Base-by-base conservation (phyloP, 192 early-diverging fungal genomes). In the Phycomyces nitens region DNA sequence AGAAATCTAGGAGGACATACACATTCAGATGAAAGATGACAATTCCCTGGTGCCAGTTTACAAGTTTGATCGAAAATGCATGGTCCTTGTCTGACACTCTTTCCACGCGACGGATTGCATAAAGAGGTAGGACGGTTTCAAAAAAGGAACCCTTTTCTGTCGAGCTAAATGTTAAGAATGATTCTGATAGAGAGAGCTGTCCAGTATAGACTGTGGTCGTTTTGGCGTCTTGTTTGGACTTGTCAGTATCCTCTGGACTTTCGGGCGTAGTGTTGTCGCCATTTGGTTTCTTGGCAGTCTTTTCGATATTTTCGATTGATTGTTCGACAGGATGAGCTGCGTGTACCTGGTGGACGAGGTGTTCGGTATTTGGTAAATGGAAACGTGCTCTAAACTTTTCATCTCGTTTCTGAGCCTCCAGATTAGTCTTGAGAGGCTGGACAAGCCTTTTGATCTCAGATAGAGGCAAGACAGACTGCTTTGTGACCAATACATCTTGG, bases 361-460 rank as follows among this genome's bases (percentile, higher is more conserved):
- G 79, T 62, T 99, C 95, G 20, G 82, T 83, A n/a, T 76, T 51
- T 0, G 94, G 93, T 20, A 99, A 74, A 24, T 85, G 85, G 76
- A 98, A 97, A 23, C 81, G 74, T 49, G 71, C 70, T 53, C 89
- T 89, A 68, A 95, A 96, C 60, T 79, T 72, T 9, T 73, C 80
- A 73, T 99, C 91, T 14, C 90, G 79, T 61, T 93, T 93, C 69
- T 92, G 90, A 22, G 82, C 82, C 52, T 83, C 83, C 23, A 92
- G 77, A 42, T 80, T 82, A 58, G 87, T 80, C 18, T 82, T 79
- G 16, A 84, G 56, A 3, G 79, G 80, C 5, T 76, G 74, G 8
- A 74, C 76, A 40, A 78, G 44, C 66, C 56, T 77, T 59, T 38
- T 72, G 42, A 62, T 34, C 23, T 60, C 72, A 18, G 34, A 21